phyloP scores from a whole-genome alignment of 306 rosid genomes.

The Lathyrus aphaca region DNA sequence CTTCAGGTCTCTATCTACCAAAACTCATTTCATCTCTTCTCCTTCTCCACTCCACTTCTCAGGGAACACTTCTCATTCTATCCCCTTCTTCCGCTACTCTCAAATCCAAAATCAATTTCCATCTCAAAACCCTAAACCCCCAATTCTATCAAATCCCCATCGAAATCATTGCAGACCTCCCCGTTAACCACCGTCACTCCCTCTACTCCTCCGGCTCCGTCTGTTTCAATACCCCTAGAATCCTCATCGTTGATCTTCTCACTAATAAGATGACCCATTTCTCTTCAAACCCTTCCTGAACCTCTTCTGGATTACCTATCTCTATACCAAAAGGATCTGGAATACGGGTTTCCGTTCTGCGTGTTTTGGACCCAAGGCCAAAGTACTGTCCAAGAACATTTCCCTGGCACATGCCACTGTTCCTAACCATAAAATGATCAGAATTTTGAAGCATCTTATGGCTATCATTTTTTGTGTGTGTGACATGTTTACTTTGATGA shows the following conservation, averaged over 20 bases:
- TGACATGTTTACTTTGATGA: too few relatives aligned
- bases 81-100: constrained; percentile 64
- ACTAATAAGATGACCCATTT: too few relatives aligned
- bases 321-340: too few relatives aligned
- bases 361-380: too few relatives aligned
- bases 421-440: too few relatives aligned
- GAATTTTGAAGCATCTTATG: too few relatives aligned
- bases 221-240: constrained; percentile 89
- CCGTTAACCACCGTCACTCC: constrained; percentile 66
- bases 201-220: constrained; percentile 72
- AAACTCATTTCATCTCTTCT: constrained; percentile 75
- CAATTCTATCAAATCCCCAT: constrained; percentile 51
- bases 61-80: constrained; percentile 79
- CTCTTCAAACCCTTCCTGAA: too few relatives aligned
- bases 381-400: too few relatives aligned
- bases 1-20: constrained; percentile 73
- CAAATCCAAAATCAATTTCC: constrained; percentile 65
- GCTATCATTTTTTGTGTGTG: too few relatives aligned
- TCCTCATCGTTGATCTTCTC: constrained; percentile 85
- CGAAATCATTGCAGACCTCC: constrained; percentile 84
- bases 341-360: too few relatives aligned
- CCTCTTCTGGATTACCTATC: too few relatives aligned
- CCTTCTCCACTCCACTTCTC: constrained; percentile 65
- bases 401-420: too few relatives aligned
- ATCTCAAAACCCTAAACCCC: constrained; percentile 49